Evolutionary conservation across 331 rosid genomes (phyloP).

Genomic region (Telfairia occidentalis): DNA sequence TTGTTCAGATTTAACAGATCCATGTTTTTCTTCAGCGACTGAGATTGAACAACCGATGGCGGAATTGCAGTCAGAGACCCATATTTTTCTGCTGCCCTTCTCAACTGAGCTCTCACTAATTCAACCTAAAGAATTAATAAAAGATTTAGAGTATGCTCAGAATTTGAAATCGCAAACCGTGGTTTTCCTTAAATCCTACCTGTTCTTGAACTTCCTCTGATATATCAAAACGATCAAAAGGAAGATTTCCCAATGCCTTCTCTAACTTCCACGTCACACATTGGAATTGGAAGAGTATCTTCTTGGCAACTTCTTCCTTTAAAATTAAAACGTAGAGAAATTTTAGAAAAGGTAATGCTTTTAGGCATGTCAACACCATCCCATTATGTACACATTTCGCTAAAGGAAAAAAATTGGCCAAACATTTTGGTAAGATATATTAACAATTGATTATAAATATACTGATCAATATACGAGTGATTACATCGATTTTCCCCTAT

Average conservation of each 20-base stretch:
- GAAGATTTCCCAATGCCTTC: conserved; percentile 52
- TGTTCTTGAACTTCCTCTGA: conserved; percentile 94
- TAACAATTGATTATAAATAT: background rate
- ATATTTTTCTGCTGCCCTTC: conserved; percentile 69
- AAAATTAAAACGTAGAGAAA: conserved; percentile 40
- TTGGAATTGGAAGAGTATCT: conserved; percentile 60
- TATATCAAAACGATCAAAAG: conserved; percentile 52
- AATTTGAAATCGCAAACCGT: conserved; percentile 4
- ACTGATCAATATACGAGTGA: background rate
- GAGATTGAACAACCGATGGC: conserved; percentile 31
- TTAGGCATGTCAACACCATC: background rate
- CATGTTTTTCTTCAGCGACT: conserved; percentile 37
- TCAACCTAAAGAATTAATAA: conserved; percentile 51
- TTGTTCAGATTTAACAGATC: conserved; percentile 29
- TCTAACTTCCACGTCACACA: conserved; percentile 85
- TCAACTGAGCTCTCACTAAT: conserved; percentile 73
- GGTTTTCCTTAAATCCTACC: conserved; percentile 34
- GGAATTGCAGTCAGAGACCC: conserved; percentile 44
- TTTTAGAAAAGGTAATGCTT: conserved; percentile 37
- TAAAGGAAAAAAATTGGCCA: background rate
- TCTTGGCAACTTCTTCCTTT: conserved; percentile 66
- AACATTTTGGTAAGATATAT: background rate
- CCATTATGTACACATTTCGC: background rate
- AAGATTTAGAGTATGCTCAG: background rate
- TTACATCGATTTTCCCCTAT: background rate